phyloP scores from a whole-genome alignment of 257 asterid genomes.

The Marsdenia floribunda region DNA sequence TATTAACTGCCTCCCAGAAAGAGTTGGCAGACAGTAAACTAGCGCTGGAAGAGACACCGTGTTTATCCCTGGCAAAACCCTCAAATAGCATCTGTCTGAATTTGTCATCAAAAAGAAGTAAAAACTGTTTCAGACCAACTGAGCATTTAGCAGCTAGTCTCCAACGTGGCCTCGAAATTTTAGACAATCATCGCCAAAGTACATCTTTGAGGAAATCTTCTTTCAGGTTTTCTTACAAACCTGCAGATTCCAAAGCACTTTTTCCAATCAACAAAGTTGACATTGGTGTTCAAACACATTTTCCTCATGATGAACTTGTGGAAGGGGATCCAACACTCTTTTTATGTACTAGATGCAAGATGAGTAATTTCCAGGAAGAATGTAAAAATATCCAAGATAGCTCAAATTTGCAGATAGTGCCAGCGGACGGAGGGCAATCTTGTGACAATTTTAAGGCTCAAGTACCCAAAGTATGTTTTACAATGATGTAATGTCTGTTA shows the following conservation, averaged over 20 bases:
- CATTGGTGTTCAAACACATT: conserved; percentile 73
- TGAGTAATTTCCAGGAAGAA: conserved; percentile 32
- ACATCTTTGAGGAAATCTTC: conserved; percentile 70
- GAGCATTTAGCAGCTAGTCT: conserved; percentile 80
- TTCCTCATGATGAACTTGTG: conserved; percentile 29
- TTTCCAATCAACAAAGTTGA: conserved; percentile 64
- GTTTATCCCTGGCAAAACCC: conserved; percentile 47
- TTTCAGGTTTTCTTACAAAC: conserved; percentile 67
- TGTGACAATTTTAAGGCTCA: conserved; percentile 47
- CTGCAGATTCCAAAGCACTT: conserved; percentile 46
- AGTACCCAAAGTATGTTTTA: conserved; percentile 77
- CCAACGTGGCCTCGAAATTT: conserved; percentile 77
- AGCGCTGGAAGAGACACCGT: conserved; percentile 34
- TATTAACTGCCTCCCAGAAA: conserved; percentile 48
- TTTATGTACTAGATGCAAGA: conserved; percentile 71
- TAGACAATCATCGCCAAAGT: conserved; percentile 60
- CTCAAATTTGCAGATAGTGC: conserved; percentile 80
- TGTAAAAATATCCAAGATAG: conserved; percentile 31
- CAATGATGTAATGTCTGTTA: conserved; percentile 14
- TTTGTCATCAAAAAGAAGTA: conserved; percentile 35
- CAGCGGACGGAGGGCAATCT: conserved; percentile 44
- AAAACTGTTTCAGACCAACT: conserved; percentile 54
- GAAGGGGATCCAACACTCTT: conserved; percentile 25
- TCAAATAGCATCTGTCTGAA: conserved; percentile 43
- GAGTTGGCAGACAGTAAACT: conserved; percentile 28